Percentiles rank a stretch among this genome's conserved stretches.
Evolutionary conservation across 305 asterid genomes (phyloP).

Genomic region (Fraxinus xanthoxyloides): DNA sequence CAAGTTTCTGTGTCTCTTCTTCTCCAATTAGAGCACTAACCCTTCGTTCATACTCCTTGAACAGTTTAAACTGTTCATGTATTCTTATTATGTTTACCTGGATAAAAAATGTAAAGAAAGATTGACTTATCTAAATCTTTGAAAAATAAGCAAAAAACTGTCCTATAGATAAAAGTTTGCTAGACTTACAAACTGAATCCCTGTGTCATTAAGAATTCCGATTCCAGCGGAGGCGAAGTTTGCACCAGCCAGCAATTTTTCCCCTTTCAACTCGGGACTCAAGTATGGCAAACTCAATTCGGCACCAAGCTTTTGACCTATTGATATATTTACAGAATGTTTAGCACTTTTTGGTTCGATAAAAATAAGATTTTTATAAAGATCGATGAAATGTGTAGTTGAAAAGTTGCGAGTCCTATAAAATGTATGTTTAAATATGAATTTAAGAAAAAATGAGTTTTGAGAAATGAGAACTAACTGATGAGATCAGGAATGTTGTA

Average conservation of each 20-base stretch:
- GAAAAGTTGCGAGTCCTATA: too few species aligned
- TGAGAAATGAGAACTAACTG: conserved; percentile 37
- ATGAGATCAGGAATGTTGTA: conserved; percentile 72
- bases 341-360: too few species aligned
- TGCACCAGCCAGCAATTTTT: conserved; percentile 63
- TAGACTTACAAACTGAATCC: conserved; percentile 75
- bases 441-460: too few species aligned
- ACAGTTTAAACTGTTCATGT: conserved; percentile 31
- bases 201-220: conserved; percentile 82
- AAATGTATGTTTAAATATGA: too few species aligned
- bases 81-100: conserved; percentile 48
- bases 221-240: conserved; percentile 88
- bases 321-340: not conserved
- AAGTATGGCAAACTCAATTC: conserved; percentile 68
- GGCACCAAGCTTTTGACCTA: conserved; percentile 62
- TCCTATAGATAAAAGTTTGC: too few species aligned
- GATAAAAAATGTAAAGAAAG: too few species aligned
- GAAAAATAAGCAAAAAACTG: not conserved
- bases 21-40: conserved; percentile 41
- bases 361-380: too few species aligned
- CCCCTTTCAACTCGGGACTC: conserved; percentile 53
- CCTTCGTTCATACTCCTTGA: conserved; percentile 35
- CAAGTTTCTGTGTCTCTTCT: conserved; percentile 28
- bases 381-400: too few species aligned
- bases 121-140: too few species aligned